Evolutionary conservation across 768 basidiomycete species (phyloP), one percentile per base, ranked within the genome.

Genomic region (Lentinus tigrinus): DNA sequence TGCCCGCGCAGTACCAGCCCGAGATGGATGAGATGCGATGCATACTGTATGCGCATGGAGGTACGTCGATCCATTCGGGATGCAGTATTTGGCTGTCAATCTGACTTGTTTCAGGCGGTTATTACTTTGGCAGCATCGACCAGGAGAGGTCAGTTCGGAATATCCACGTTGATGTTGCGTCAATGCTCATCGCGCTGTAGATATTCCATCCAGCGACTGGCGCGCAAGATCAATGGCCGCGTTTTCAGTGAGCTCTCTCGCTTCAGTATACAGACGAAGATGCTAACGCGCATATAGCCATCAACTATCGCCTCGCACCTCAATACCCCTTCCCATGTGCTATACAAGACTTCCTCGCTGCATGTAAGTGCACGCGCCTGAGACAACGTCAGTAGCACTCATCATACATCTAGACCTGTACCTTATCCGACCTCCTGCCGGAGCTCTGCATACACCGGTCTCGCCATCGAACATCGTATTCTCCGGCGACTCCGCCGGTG

Each of bases 321-420:
- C 96, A 98, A 73, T 98, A 96, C 65, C 96, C 96, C 1, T 98
- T 97, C 69, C 96, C 96, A 14, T 93, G 92, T 63, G 92, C 88
- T 1, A 73, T 98, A 7, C 95, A 97, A 65, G 96, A 98, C 71
- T 76, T 87, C 34, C 68, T 98, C 11, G 91, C 96, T 2, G 88
- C 94, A 8, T 98, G 91, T 93, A 64, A 64, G 85, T 70, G 2
- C 7, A 9, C 24, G 26, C 8, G 17, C 19, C n/a, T n/a, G n/a
- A 8, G 16, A 6, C n/a, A 6, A 5, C 1, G 11, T 28, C 13
- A 38, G 47, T 47, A n/a, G n/a, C 17, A 10, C n/a, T 26, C 9
- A n/a, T 14, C 17, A 42, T 42, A n/a, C 40, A 19, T n/a, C 13
- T 55, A 93, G 92, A 97, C 66, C 70, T 99, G 6, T 99, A 88